Evolutionary conservation across 192 early-diverging fungal species (phyloP), one percentile per base, ranked within the genome.

Genomic region (Coemansia sp.): DNA sequence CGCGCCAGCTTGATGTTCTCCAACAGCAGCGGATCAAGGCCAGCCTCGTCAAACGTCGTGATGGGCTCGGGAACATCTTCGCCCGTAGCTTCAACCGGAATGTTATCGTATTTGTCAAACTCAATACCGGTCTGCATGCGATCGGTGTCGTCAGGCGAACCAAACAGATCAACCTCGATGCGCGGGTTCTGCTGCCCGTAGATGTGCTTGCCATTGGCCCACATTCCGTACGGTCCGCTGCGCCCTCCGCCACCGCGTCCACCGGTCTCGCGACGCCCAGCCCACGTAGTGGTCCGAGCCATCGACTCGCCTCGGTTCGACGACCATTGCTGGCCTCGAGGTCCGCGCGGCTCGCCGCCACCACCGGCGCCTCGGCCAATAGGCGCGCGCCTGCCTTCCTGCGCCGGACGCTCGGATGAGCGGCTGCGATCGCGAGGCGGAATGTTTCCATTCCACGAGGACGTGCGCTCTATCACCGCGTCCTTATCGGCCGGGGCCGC

Each of bases 91-190:
- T 97, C 94, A 52, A 96, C 95, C 12, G 96, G 96, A 43, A 98
- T 98, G 79, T 98, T 93, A 65, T 97, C 94, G 81, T 98, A 98
- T 79, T 95, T 96, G 65, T 94, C 93, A 88, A 98, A 98, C 87
- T 98, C 97, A 76, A 98, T 98, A 59, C 96, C 96, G 57, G 92
- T 92, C 66, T 87, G 84, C 79, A 88, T 88, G 58, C 87, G 86
- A 58, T 89, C 86, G 76, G 85, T 83, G 62, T 92, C 90, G 41
- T 96, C 90, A 38, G 83, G 62, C 50, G 73, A 62, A 25, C 88
- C 88, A 66, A 86, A 96, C 27, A 98, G 84, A 69, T 93, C 89
- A 17, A 72, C 56, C 78, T 98, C 96, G 25, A 91, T 65, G 52
- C 89, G 86, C 61, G 86, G 84, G 83, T 94, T 91, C 62, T 86